phyloP scores from a whole-genome alignment of 2,329 filamentous ascomycete species.

The Blastomyces emzantsi region DNA sequence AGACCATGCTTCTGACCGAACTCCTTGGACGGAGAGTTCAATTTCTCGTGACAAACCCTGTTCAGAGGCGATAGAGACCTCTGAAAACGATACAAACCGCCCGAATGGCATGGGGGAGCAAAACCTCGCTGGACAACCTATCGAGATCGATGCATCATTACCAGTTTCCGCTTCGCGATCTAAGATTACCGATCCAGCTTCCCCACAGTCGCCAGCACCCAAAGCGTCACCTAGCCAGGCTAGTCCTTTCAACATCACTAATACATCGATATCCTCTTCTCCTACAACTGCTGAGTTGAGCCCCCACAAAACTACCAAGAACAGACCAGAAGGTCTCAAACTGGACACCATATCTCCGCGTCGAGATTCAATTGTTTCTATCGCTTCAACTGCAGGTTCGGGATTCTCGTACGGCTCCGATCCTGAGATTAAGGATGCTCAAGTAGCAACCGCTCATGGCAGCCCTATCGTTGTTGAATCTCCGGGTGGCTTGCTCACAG shows the following conservation, averaged over 20 bases:
- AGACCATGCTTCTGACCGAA: neutral
- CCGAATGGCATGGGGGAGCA: too few species aligned
- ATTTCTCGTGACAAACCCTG: neutral
- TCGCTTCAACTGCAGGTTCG: slow-evolving; percentile 23
- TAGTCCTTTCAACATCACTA: neutral
- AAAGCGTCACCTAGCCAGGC: neutral
- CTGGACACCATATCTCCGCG: slow-evolving; percentile 19
- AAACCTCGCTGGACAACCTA: neutral
- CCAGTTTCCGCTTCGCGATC: neutral
- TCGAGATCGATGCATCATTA: neutral
- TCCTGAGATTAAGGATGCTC: slow-evolving; percentile 22
- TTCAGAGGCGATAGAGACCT: neutral
- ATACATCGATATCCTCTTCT: neutral
- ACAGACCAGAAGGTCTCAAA: slow-evolving; percentile 18
- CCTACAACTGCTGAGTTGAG: slow-evolving; percentile 15
- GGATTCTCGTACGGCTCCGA: slow-evolving; percentile 17
- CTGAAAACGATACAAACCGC: neutral
- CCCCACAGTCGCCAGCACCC: neutral
- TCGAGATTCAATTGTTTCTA: slow-evolving; percentile 17
- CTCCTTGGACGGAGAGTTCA: neutral
- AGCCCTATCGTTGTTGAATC: slow-evolving; percentile 21
- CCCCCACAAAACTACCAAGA: slow-evolving; percentile 27
- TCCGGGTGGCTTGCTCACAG: slow-evolving; percentile 19
- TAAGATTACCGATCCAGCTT: neutral
- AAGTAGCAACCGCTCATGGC: slow-evolving; percentile 19